Evolutionary conservation across 2,329 filamentous ascomycete species (phyloP), one percentile per base, ranked within the genome.

Genomic region (Ilyonectria sp.): DNA sequence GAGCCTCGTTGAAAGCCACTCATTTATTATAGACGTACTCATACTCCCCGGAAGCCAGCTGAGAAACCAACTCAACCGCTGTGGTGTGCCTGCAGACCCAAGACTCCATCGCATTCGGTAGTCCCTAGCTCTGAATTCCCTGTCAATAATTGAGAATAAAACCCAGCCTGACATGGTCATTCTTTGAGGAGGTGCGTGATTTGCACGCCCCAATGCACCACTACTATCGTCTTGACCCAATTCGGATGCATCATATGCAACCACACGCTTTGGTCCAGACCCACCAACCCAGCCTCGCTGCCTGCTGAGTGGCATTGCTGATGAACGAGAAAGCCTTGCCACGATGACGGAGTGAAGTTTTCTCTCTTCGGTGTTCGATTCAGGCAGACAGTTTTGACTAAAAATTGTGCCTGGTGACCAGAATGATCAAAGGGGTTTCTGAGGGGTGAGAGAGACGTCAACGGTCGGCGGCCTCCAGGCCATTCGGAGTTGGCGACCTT

Each of bases 261-360:
- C 15, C 40, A 3, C 40, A 17, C 15, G n/a, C 31, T 35, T 52
- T 35, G 33, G 50, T 19, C 44, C 43, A 40, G 37, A 40, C 50
- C 50, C 50, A 53, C 50, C 29, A 31, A 11, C 50, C 49, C n/a
- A 35, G 50, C 50, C 31, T 53, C 17, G 10, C n/a, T 53, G 50
- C 50, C 50, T 37, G 10, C n/a, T 35, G 29, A 53, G 50, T 19
- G 19, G 31, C n/a, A 26, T 53, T 21, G 10, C 31, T 21, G 35
- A 17, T 13, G n/a, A 35, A 35, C 13, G 19, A 33, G n/a, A 53
- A 33, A 21, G 31, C 50, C 10, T 19, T 35, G 31, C 10, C n/a
- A 33, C 31, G 21, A 33, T 15, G 31, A 53, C 21, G n/a, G 4
- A 13, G 29, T 15, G 29, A 13, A 7, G n/a, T 31, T 10, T 11